Evolutionary conservation across 257 asterid genomes (phyloP), one percentile per base, ranked within the genome.

Genomic region (Solanum ossicruentum): DNA sequence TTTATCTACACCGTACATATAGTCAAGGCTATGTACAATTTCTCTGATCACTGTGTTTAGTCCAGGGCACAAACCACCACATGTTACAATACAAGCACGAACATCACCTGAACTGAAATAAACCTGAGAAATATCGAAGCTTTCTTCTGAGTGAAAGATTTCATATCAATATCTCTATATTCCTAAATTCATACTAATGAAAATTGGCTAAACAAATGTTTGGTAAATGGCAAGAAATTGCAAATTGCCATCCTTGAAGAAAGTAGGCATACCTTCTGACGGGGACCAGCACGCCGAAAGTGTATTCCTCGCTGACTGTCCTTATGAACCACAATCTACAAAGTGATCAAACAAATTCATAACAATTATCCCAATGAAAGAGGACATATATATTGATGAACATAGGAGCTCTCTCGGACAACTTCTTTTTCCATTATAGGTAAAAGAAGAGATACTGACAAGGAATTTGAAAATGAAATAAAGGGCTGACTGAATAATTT

Each of bases 31-130:
- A 54, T 92, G 92, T 60, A 96, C 97, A 73, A 96, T 91, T 88
- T 96, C 99, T 87, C 99, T 91, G 91, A 96, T 95, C 87, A 96
- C 99, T 12, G 99, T 96, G 91, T 96, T 96, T 20, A 96, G 92
- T 32, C 99, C 99, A 72, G 99, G 99, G 90, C 99, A 96, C 87
- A 96, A 88, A 88, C 99, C 99, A 82, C 99, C 99, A 86, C 99
- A 96, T 58, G 99, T 96, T 88, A 96, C 99, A 75, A 96, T 93
- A 87, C 99, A 96, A 60, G 99, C 99, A 88, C 78, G 90, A 84
- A 95, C 98, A 57, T 96, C 99, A 86, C 93, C 99, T 72, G 99
- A 91, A 80, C 91, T 85, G 89, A 93, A 96, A 86, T 90, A 96
- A 55, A 96, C 98, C 99, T 96, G 94, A 54, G 4, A 77, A 70